Evolutionary conservation across 495 filamentous ascomycete genomes (phyloP), one percentile per base, ranked within the genome.

Genomic region (Terfezia boudieri): DNA sequence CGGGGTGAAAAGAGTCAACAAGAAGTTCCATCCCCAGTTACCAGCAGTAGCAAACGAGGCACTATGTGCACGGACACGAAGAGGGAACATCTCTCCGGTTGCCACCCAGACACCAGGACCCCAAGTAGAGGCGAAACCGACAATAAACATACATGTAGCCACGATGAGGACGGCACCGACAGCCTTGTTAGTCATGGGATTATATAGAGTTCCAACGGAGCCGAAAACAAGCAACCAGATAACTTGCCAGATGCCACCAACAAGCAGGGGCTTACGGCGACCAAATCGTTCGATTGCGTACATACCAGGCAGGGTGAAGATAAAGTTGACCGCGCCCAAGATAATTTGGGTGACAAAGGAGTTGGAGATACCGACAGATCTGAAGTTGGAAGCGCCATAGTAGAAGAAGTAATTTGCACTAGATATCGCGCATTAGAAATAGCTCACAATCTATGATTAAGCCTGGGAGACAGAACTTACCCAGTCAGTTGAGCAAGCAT

Each of bases 1-100:
- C 8, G 84, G 83, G 2, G 84, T 86, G 70, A 88, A 83, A 73
- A 90, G 86, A 10, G 79, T 78, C 61, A 90, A 79, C 59, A 89
- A 66, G 72, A 89, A 94, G 67, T 92, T 94, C 81, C 80, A 90
- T 54, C 79, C 75, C 86, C 86, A 94, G 71, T 92, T 94, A 53
- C 78, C 74, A 7, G 81, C 78, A 0, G 86, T 90, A 14, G 82
- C 81, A 16, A 87, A 63, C 37, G 79, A 82, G 74, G 87, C 86
- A 59, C 75, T 79, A 36, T 77, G 74, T 17, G 82, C 82, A 48
- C 84, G 77, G 67, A 86, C 84, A 50, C 78, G 73, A 55, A 77
- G 73, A 20, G 86, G 86, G 66, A 85, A 93, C 61, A 90, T 76
- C 69, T 94, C 86, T 52, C 79, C 80, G 50, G 81, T 78, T 54